A percentile compares a stretch with the other conserved stretches of the same genome.
phyloP scores from a whole-genome alignment of 352 stramenopile species.

The Phytopythium sindhum region DNA sequence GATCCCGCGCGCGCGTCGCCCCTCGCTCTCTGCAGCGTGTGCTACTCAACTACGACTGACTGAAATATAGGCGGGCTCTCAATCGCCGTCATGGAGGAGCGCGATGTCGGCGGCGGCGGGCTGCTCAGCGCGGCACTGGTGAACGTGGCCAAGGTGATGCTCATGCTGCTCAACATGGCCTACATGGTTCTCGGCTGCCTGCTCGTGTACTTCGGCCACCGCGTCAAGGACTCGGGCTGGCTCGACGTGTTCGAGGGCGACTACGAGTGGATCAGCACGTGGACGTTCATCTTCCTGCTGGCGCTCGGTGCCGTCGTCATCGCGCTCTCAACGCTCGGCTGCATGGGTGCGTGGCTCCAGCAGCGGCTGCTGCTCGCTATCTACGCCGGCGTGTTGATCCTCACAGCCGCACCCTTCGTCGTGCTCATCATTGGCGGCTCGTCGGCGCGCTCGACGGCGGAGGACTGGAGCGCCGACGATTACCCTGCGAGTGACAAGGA shows the following conservation, averaged over 20 bases:
- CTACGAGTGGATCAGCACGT: constrained; percentile 61
- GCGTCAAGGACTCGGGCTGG: constrained; percentile 64
- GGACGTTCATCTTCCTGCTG: constrained; percentile 67
- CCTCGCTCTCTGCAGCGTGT: constrained; percentile 1
- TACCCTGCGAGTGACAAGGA: constrained; percentile 51
- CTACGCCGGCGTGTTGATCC: constrained; percentile 63
- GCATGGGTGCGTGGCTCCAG: constrained; percentile 63
- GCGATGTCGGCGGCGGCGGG: constrained; percentile 31
- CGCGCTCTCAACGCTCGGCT: constrained; percentile 56
- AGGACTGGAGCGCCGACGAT: constrained; percentile 30
- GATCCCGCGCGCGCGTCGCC: background rate
- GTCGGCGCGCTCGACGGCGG: constrained; percentile 51
- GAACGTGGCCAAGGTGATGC: constrained; percentile 73
- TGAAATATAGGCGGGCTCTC: constrained; percentile 13
- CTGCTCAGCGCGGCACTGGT: constrained; percentile 48
- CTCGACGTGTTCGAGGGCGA: constrained; percentile 67
- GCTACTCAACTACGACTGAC: background rate
- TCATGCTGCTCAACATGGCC: constrained; percentile 82
- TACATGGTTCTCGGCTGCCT: constrained; percentile 77
- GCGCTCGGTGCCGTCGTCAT: constrained; percentile 67
- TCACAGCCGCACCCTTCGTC: constrained; percentile 60
- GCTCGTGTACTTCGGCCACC: constrained; percentile 80
- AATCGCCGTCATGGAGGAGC: constrained; percentile 48
- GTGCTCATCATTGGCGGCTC: constrained; percentile 57
- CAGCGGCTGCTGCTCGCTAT: constrained; percentile 67